A percentile compares a stretch with the other conserved stretches of the same genome.
Evolutionary conservation across 202 grass and related monocot species (phyloP).

Genomic region (Cymbopogon flexuosus): DNA sequence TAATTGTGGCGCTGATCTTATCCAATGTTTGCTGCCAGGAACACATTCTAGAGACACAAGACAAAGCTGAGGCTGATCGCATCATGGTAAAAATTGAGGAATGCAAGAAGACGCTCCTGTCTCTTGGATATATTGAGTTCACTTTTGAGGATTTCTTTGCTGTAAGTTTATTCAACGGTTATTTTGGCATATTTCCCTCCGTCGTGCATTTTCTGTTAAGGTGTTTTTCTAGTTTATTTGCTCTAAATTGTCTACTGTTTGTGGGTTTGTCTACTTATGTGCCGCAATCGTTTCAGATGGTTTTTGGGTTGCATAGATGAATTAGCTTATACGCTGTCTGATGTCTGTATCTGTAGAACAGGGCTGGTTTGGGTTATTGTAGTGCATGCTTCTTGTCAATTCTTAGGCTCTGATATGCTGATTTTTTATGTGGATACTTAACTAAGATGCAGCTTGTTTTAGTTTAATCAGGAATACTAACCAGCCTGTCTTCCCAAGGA

Average conservation of each 20-base stretch:
- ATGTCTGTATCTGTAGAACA: constrained; percentile 20
- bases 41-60: constrained; percentile 83
- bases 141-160: constrained; percentile 96
- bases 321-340: background rate
- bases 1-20: background rate
- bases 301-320: background rate
- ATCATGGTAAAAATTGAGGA: constrained; percentile 66
- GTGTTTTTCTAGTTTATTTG: background rate
- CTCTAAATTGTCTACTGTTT: background rate
- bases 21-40: constrained; percentile 53
- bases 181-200: background rate
- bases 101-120: constrained; percentile 57
- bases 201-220: background rate
- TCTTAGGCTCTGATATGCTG: background rate
- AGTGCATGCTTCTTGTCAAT: background rate
- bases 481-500: background rate
- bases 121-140: constrained; percentile 88
- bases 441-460: background rate
- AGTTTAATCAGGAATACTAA: constrained; percentile 1
- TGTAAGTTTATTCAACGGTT: constrained; percentile 45
- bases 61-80: constrained; percentile 78
- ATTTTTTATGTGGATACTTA: background rate
- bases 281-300: background rate
- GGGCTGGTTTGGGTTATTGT: background rate
- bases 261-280: background rate